A percentile compares a stretch with the other conserved stretches of the same genome.
phyloP scores from a whole-genome alignment of 306 rosid genomes.

The Oemleria cerasiformis region DNA sequence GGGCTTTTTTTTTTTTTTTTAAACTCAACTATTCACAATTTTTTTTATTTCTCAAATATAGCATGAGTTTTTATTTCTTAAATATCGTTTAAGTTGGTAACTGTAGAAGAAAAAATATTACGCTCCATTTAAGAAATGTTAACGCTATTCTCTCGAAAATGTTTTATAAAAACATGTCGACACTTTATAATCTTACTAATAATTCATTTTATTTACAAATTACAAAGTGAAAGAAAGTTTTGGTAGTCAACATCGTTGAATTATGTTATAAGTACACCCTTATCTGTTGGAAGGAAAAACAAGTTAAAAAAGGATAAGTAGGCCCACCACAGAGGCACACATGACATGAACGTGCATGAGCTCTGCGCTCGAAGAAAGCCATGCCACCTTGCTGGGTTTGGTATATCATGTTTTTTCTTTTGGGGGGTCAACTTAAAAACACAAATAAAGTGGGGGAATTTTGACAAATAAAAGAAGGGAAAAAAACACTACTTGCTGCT shows the following conservation, averaged over 20 bases:
- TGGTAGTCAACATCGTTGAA: no score
- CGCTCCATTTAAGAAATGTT: background rate
- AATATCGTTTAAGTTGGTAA: background rate
- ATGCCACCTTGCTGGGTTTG: conserved; percentile 31
- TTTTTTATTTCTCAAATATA: background rate
- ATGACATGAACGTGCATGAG: conserved; percentile 43
- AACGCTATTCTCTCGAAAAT: no score
- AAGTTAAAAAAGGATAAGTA: conserved; percentile 3
- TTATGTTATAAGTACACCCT: no score
- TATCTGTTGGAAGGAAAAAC: background rate
- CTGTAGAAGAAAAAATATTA: background rate
- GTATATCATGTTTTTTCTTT: background rate
- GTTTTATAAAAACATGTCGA: no score
- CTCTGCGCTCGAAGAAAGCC: conserved; percentile 62
- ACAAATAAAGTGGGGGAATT: background rate
- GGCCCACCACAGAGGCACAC: conserved; percentile 34
- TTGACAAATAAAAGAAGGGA: background rate
- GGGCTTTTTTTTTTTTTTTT: background rate
- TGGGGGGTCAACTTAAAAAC: conserved; percentile 1
- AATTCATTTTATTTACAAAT: no score
- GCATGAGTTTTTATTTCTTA: no score
- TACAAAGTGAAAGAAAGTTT: no score
- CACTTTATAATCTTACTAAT: no score
- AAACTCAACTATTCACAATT: background rate
- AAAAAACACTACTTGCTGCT: conserved; percentile 38